phyloP scores from a whole-genome alignment of 192 early-diverging fungal genomes.

The Globomyces pollinis-pini region DNA sequence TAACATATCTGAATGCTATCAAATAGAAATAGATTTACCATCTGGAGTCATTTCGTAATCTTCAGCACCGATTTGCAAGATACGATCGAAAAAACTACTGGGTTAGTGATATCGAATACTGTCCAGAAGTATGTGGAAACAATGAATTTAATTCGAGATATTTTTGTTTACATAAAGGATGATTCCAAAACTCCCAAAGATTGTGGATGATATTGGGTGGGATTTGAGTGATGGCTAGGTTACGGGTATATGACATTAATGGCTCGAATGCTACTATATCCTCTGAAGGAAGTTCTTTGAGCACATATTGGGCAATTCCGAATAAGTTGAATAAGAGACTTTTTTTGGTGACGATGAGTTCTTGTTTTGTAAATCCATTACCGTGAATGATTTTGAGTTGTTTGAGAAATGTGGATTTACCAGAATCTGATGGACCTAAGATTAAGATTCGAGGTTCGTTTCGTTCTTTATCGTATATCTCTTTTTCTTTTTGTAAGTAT shows the following conservation, averaged over 20 bases:
- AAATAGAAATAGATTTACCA: too few species aligned
- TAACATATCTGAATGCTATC: constrained; percentile 63
- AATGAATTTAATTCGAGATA: too few species aligned
- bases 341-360: neutral
- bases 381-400: constrained; percentile 38
- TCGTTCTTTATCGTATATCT: neutral
- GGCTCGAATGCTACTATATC: too few species aligned
- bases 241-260: too few species aligned
- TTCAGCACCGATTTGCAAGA: constrained; percentile 38
- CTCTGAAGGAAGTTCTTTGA: too few species aligned
- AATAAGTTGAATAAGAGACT: too few species aligned
- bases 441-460: constrained; percentile 32
- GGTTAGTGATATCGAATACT: neutral
- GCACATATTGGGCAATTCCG: too few species aligned
- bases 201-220: too few species aligned
- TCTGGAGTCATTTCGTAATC: constrained; percentile 57
- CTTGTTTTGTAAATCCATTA: constrained; percentile 18
- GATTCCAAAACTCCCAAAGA: too few species aligned
- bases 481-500: neutral
- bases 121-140: too few species aligned
- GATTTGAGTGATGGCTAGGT: too few species aligned
- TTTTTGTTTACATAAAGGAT: too few species aligned
- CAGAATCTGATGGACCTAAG: constrained; percentile 36
- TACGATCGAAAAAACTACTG: constrained; percentile 24
- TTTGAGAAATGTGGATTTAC: constrained; percentile 43